phyloP scores from a whole-genome alignment of 768 basidiomycete species.

The Trametes villosa region DNA sequence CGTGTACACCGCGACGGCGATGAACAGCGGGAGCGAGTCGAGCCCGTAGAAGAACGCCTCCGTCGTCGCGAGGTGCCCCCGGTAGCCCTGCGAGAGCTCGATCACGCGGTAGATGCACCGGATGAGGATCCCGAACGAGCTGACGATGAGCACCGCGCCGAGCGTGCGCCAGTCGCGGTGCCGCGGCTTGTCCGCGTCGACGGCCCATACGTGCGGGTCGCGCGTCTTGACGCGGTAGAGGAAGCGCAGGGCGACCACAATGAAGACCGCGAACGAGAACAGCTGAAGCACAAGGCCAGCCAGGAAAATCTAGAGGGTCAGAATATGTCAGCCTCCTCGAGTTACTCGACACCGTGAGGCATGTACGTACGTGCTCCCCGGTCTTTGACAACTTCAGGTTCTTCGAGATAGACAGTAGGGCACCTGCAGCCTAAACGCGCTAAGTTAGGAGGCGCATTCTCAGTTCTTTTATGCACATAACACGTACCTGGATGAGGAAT shows the following conservation, averaged over 20 bases:
- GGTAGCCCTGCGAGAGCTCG: slow-evolving; percentile 68
- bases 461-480: neutral
- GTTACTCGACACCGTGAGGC: neutral
- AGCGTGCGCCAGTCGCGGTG: slow-evolving; percentile 62
- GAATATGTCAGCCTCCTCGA: neutral
- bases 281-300: slow-evolving; percentile 61
- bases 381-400: slow-evolving; percentile 13
- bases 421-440: slow-evolving; percentile 49
- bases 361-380: slow-evolving; percentile 18
- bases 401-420: slow-evolving; percentile 48
- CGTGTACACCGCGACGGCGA: slow-evolving; percentile 60
- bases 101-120: slow-evolving; percentile 62
- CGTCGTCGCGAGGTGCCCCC: slow-evolving; percentile 56
- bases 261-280: slow-evolving; percentile 55
- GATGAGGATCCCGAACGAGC: slow-evolving; percentile 68
- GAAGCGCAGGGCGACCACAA: slow-evolving; percentile 50
- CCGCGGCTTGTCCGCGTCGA: slow-evolving; percentile 47
- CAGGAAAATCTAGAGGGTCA: slow-evolving; percentile 50
- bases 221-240: slow-evolving; percentile 50
- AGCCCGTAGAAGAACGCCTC: slow-evolving; percentile 70
- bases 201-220: slow-evolving; percentile 45
- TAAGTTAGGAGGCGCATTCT: neutral
- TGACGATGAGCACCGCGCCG: slow-evolving; percentile 52
- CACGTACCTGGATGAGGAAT: slow-evolving; percentile 63
- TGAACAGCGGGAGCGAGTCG: slow-evolving; percentile 66